A percentile compares a stretch with the other conserved stretches of the same genome.
Evolutionary conservation across 768 basidiomycete species (phyloP).

Genomic region (Podaxis sp.): DNA sequence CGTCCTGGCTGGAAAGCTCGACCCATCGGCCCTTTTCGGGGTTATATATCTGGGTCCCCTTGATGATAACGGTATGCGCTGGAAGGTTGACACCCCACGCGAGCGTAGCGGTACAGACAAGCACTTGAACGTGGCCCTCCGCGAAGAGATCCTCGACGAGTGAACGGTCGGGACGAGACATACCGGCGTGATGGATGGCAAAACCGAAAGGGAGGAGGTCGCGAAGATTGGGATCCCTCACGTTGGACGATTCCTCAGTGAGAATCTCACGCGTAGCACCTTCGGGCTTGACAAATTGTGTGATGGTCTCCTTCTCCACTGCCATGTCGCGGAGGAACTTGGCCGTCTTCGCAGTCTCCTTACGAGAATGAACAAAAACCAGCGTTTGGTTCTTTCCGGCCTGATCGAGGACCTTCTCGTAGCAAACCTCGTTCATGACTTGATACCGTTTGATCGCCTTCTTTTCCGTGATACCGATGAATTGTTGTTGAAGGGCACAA

Average conservation of each 20-base stretch:
- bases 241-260: constrained; percentile 75
- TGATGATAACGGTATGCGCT: constrained; percentile 97
- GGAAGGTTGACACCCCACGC: constrained; percentile 99
- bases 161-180: constrained; percentile 86
- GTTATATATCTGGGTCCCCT: constrained; percentile 99
- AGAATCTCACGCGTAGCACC: constrained; percentile 89
- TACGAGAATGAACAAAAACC: constrained; percentile 97
- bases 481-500: constrained; percentile 93
- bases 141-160: constrained; percentile 93
- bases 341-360: constrained; percentile 97
- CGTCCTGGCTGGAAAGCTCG: constrained; percentile 92
- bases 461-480: constrained; percentile 97
- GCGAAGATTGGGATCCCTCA: constrained; percentile 76
- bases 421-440: constrained; percentile 98
- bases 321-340: constrained; percentile 93
- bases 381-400: constrained; percentile 83
- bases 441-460: constrained; percentile 99
- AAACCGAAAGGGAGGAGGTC: constrained; percentile 96
- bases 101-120: constrained; percentile 96
- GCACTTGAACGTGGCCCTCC: constrained; percentile 87
- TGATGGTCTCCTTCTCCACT: constrained; percentile 94
- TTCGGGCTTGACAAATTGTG: constrained; percentile 92
- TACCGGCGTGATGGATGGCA: constrained; percentile 96
- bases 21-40: constrained; percentile 99
- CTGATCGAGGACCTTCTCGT: constrained; percentile 97